Percentiles rank a stretch among this genome's conserved stretches.
These are phyloP conservation scores for Xylaria acuta DNA, from an alignment of 495 filamentous ascomycete species.

Conservation along the genomic window DNA sequence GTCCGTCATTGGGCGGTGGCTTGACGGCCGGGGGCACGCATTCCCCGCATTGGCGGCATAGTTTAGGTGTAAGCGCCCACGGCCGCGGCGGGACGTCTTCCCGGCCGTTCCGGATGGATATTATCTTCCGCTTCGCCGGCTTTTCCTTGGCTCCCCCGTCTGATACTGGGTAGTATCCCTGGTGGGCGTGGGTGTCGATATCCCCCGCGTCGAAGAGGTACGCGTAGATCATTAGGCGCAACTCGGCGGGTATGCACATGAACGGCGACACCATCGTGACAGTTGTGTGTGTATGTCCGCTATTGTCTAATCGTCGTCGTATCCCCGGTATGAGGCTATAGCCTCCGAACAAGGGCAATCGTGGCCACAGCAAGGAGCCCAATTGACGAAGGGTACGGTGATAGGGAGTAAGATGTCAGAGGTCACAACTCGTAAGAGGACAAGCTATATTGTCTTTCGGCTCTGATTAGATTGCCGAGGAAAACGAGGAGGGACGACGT, in stretches of 20 bases:
- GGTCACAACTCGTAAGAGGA: background rate
- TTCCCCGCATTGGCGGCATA: slow-evolving; percentile 20
- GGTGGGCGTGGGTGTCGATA: background rate
- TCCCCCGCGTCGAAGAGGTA: slow-evolving; percentile 57
- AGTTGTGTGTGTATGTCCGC: background rate
- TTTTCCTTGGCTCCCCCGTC: background rate
- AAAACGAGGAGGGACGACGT: background rate
- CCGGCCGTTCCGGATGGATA: slow-evolving; percentile 33
- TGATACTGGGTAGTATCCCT: background rate
- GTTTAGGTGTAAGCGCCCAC: background rate
- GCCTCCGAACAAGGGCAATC: background rate
- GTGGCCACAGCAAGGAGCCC: background rate
- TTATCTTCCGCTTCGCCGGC: slow-evolving; percentile 11
- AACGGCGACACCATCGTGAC: slow-evolving; percentile 34
- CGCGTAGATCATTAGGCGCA: slow-evolving; percentile 62
- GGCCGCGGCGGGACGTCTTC: background rate
- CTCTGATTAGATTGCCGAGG: background rate
- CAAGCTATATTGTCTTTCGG: background rate
- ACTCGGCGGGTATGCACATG: slow-evolving; percentile 55
- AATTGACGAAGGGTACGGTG: background rate
- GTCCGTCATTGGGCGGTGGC: slow-evolving; percentile 15
- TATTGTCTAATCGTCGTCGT: background rate
- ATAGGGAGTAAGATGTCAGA: background rate
- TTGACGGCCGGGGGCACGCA: background rate
- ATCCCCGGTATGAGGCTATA: background rate